Percentiles rank a stretch among this genome's conserved stretches.
These are phyloP conservation scores for Juglanconis sp. DNA, from an alignment of 2,329 filamentous ascomycete genomes.

Conservation along the genomic window DNA sequence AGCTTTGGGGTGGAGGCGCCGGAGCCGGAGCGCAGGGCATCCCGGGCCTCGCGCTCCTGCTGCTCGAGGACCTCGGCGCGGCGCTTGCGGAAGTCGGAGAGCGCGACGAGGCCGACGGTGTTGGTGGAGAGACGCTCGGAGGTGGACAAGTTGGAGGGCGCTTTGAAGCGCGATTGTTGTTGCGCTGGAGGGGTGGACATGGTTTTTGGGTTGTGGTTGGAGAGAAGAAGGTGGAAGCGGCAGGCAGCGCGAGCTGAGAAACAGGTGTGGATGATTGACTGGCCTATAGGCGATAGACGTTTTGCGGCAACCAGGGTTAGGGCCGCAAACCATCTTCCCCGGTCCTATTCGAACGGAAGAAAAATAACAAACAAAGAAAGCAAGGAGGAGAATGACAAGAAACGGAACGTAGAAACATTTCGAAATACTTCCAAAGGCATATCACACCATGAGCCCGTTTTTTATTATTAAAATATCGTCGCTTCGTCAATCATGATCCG, in stretches of 20 bases:
- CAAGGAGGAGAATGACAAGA: too few relatives aligned
- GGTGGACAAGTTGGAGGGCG: slow-evolving; percentile 67
- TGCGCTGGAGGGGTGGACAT: slow-evolving; percentile 35
- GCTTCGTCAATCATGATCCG: neutral
- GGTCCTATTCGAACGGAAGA: too few relatives aligned
- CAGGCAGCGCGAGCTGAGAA: neutral
- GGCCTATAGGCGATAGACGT: neutral
- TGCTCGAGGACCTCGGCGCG: slow-evolving; percentile 91
- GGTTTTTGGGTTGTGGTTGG: neutral
- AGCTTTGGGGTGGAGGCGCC: slow-evolving; percentile 36
- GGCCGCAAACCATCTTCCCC: neutral
- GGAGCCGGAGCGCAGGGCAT: slow-evolving; percentile 48
- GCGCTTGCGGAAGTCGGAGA: slow-evolving; percentile 93
- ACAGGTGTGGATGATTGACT: neutral
- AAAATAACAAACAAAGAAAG: too few relatives aligned
- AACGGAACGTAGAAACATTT: too few relatives aligned
- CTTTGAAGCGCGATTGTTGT: slow-evolving; percentile 61
- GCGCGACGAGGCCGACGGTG: slow-evolving; percentile 85
- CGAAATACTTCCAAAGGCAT: too few relatives aligned
- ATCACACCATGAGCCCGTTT: too few relatives aligned
- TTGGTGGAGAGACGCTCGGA: slow-evolving; percentile 80
- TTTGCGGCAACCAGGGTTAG: neutral
- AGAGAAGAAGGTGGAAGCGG: neutral
- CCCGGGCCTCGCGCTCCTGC: slow-evolving; percentile 77
- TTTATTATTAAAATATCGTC: too few relatives aligned